These are phyloP conservation scores for Pseudogymnoascus sp. DNA, from an alignment of 2,329 filamentous ascomycete species.

Conservation along the genomic window DNA sequence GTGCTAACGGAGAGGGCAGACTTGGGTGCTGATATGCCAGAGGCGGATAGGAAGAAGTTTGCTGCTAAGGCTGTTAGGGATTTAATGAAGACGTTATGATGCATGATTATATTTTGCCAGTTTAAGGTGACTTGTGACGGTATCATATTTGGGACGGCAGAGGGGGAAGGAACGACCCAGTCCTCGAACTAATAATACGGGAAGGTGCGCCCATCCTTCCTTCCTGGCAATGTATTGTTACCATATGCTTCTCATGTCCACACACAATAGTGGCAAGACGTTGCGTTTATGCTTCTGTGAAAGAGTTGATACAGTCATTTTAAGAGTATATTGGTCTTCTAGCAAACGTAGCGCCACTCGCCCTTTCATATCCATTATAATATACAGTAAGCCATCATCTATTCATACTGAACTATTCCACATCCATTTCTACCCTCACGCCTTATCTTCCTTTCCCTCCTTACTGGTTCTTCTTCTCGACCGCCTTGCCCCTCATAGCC, in stretches of 20 bases:
- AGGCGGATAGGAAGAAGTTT: constrained; percentile 52
- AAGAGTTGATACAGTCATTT: not conserved
- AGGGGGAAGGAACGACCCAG: not conserved
- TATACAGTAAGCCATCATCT: constrained; percentile 9
- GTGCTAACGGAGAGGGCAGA: constrained; percentile 32
- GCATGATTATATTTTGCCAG: not conserved
- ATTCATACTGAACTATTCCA: constrained; percentile 6
- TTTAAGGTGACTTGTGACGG: not conserved
- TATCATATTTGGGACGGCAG: not conserved
- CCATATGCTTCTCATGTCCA: not conserved
- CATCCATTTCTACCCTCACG: not conserved
- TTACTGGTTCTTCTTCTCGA: constrained; percentile 29
- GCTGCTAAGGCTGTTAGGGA: constrained; percentile 54
- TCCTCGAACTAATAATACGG: not conserved
- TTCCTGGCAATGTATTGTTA: not conserved
- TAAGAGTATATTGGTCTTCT: not conserved
- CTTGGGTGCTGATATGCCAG: constrained; percentile 49
- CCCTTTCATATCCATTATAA: not conserved
- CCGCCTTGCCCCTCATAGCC: constrained; percentile 55
- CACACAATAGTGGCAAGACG: not conserved
- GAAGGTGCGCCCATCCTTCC: not conserved
- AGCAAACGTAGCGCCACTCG: not conserved
- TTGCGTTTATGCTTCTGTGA: not conserved
- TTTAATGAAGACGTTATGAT: constrained; percentile 44
- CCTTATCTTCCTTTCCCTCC: not conserved